A percentile compares a stretch with the other conserved stretches of the same genome.
Evolutionary conservation across 2,329 filamentous ascomycete genomes (phyloP).

Genomic region (Fusarium sp.): DNA sequence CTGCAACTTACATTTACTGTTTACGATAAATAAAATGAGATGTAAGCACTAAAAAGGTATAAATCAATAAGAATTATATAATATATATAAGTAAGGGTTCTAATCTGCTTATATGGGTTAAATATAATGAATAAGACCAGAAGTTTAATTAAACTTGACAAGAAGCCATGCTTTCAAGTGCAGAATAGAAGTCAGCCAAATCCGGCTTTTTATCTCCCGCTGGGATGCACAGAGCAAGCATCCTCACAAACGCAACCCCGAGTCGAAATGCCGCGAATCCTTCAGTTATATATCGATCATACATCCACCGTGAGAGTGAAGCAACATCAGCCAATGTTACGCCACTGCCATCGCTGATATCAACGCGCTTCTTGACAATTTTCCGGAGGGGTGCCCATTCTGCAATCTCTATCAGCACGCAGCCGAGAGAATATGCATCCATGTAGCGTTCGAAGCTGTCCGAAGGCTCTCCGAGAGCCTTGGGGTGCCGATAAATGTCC

Average conservation of each 20-base stretch:
- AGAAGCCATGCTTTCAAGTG: background rate
- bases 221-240: background rate
- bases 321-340: background rate
- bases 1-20: too few species aligned
- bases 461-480: background rate
- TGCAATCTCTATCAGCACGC: background rate
- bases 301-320: background rate
- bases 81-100: too few species aligned
- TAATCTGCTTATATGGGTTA: too few species aligned
- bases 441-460: background rate
- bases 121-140: background rate
- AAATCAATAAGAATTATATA: too few species aligned
- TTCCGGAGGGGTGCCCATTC: background rate
- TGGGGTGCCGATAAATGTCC: background rate
- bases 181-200: background rate
- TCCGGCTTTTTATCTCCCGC: background rate
- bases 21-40: too few species aligned
- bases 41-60: too few species aligned
- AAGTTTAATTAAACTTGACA: background rate
- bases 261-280: background rate
- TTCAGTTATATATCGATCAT: background rate
- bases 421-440: background rate
- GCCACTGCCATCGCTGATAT: background rate
- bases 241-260: background rate
- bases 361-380: background rate